These are phyloP conservation scores for Aspergillus sp. DNA, from an alignment of 2,329 filamentous ascomycete genomes.

Conservation along the genomic window DNA sequence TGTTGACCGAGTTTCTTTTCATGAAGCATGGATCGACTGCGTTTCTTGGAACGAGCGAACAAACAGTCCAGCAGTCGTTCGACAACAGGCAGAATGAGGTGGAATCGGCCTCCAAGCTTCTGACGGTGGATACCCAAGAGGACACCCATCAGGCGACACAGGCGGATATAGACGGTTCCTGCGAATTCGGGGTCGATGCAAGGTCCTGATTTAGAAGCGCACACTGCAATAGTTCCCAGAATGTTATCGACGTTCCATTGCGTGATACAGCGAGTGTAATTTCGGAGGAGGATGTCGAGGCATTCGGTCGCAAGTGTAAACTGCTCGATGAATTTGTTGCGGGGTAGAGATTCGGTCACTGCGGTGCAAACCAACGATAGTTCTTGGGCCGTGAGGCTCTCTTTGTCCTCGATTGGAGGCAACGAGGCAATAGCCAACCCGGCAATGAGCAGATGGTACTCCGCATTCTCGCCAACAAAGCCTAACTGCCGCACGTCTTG, in stretches of 20 bases:
- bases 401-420: slow-evolving; percentile 40
- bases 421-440: slow-evolving; percentile 39
- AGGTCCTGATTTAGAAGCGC: slow-evolving; percentile 39
- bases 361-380: slow-evolving; percentile 40
- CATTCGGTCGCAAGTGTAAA: slow-evolving; percentile 45
- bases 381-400: slow-evolving; percentile 36
- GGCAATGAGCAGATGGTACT: slow-evolving; percentile 38
- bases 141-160: slow-evolving; percentile 56
- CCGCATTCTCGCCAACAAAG: slow-evolving; percentile 30
- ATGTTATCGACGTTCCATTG: slow-evolving; percentile 50
- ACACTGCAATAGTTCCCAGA: slow-evolving; percentile 39
- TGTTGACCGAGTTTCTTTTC: slow-evolving; percentile 27
- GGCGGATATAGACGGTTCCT: slow-evolving; percentile 52
- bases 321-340: slow-evolving; percentile 38
- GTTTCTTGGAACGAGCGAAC: slow-evolving; percentile 51
- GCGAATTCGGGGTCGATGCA: slow-evolving; percentile 34
- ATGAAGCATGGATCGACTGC: slow-evolving; percentile 29
- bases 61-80: slow-evolving; percentile 58
- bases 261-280: slow-evolving; percentile 43
- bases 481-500: slow-evolving; percentile 33
- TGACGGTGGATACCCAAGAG: slow-evolving; percentile 60
- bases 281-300: slow-evolving; percentile 42
- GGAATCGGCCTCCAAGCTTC: slow-evolving; percentile 61
- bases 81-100: slow-evolving; percentile 58
- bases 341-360: slow-evolving; percentile 33